Conservation (phyloP, 345 rosid species). For the Arabidopsis suecica region DNA sequence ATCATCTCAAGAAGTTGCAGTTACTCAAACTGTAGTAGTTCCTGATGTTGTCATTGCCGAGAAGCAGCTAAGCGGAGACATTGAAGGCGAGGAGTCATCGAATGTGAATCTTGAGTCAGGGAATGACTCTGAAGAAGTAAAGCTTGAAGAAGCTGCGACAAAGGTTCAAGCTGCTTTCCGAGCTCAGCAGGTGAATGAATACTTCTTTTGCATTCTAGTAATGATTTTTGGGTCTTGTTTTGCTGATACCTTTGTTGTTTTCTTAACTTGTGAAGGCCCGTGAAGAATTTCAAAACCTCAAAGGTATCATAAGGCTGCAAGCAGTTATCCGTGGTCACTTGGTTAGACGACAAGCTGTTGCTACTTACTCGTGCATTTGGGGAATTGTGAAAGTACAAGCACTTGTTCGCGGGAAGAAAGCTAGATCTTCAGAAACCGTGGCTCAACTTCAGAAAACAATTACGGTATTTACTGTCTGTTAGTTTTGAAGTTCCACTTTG, state of each 20-base stretch:
- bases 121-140: constrained; percentile 52
- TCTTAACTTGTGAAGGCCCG: constrained; percentile 57
- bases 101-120: constrained; percentile 38
- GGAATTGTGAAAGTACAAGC: constrained; percentile 77
- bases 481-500: background rate
- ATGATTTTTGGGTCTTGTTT: background rate
- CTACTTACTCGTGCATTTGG: constrained; percentile 64
- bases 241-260: constrained; percentile 22
- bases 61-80: constrained; percentile 42
- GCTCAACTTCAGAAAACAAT: constrained; percentile 47
- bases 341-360: constrained; percentile 87
- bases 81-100: constrained; percentile 8
- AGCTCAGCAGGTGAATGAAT: constrained; percentile 70
- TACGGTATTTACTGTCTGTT: constrained; percentile 22
- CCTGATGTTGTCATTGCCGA: constrained; percentile 40
- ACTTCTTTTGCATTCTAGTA: constrained; percentile 21
- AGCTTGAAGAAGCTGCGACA: constrained; percentile 65
- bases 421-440: constrained; percentile 51
- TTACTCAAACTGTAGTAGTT: constrained; percentile 40
- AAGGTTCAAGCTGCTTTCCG: constrained; percentile 73
- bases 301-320: constrained; percentile 71
- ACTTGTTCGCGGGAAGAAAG: constrained; percentile 59
- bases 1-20: constrained; percentile 44
- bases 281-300: constrained; percentile 57
- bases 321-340: constrained; percentile 79